Conservation (phyloP, 495 filamentous ascomycete genomes). For the Daldinia concentrica region DNA sequence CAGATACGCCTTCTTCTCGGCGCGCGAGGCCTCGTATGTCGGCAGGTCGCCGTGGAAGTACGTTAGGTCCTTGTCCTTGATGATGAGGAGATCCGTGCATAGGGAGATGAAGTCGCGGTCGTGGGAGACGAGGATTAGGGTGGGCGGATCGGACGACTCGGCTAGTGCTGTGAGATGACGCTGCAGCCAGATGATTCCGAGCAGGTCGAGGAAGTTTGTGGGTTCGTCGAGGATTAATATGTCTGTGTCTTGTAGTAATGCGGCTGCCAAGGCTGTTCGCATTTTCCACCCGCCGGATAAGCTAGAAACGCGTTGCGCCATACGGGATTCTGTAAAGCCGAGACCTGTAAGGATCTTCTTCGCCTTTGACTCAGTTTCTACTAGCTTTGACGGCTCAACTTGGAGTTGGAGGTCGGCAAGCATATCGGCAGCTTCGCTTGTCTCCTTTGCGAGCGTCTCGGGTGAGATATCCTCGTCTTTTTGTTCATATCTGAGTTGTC, state of each 20-base stretch:
- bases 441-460: slow-evolving; percentile 65
- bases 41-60: slow-evolving; percentile 77
- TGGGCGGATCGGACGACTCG: slow-evolving; percentile 52
- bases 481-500: slow-evolving; percentile 58
- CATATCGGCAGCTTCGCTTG: slow-evolving; percentile 68
- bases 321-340: slow-evolving; percentile 71
- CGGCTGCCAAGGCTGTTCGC: slow-evolving; percentile 72
- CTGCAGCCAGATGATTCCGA: slow-evolving; percentile 86
- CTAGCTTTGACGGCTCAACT: slow-evolving; percentile 59
- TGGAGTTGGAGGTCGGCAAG: slow-evolving; percentile 70
- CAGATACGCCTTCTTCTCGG: slow-evolving; percentile 69
- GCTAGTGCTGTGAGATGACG: slow-evolving; percentile 66
- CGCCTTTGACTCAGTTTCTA: slow-evolving; percentile 67
- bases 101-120: slow-evolving; percentile 78
- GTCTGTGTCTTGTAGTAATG: slow-evolving; percentile 74
- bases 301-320: slow-evolving; percentile 64
- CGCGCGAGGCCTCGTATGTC: slow-evolving; percentile 71
- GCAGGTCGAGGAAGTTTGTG: slow-evolving; percentile 84
- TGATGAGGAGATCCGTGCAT: slow-evolving; percentile 78
- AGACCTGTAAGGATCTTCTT: slow-evolving; percentile 72
- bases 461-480: slow-evolving; percentile 62
- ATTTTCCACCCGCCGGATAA: slow-evolving; percentile 86
- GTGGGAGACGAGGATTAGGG: slow-evolving; percentile 79
- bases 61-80: slow-evolving; percentile 71
- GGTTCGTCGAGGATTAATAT: slow-evolving; percentile 88